A percentile compares a stretch with the other conserved stretches of the same genome.
phyloP scores from a whole-genome alignment of 2,329 filamentous ascomycete genomes.

The Macrophomina phaseolina region DNA sequence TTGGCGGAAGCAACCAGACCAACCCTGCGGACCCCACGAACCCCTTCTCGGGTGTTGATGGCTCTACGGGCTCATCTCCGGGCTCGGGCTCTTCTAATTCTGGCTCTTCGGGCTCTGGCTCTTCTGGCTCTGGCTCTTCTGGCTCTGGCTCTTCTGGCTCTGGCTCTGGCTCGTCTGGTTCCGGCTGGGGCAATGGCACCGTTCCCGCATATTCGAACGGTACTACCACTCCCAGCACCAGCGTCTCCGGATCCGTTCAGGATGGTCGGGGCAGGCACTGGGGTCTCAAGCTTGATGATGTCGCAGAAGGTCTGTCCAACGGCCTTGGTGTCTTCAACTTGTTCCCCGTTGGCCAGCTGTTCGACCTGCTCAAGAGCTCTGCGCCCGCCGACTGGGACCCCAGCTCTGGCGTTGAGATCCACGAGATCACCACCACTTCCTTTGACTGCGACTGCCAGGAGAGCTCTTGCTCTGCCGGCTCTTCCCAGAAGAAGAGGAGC shows the following conservation, averaged over 20 bases:
- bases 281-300: constrained; percentile 2
- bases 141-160: not conserved
- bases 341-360: constrained; percentile 1
- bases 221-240: not conserved
- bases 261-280: constrained; percentile 20
- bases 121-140: not conserved
- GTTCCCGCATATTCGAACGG: not conserved
- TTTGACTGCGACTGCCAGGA: constrained; percentile 3
- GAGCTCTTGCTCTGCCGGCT: not conserved
- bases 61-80: not conserved
- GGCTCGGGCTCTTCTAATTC: not conserved
- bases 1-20: not conserved
- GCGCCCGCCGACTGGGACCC: constrained; percentile 10
- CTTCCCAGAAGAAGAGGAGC: not conserved
- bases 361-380: constrained; percentile 14
- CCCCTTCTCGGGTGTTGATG: constrained; percentile 4
- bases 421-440: constrained; percentile 8
- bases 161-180: not conserved
- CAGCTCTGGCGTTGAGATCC: constrained; percentile 6
- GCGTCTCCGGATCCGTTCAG: not conserved
- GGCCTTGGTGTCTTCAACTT: constrained; percentile 13
- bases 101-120: not conserved
- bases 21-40: constrained; percentile 4
- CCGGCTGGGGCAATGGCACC: constrained; percentile 16
- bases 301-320: not conserved